Evolutionary conservation across 495 filamentous ascomycete species (phyloP).

Genomic region (Penicillium antarcticum): DNA sequence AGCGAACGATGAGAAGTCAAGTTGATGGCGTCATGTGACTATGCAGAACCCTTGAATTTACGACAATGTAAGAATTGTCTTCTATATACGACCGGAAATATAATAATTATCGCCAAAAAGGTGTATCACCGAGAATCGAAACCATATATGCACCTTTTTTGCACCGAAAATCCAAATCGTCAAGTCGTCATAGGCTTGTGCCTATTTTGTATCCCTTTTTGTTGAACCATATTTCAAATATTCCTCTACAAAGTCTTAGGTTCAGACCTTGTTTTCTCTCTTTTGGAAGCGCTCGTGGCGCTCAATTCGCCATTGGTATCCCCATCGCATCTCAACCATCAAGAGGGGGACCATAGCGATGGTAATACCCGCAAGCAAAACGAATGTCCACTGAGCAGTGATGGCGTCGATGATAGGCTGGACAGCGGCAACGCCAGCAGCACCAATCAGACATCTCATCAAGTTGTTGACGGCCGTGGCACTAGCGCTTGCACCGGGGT

Average conservation of each 20-base stretch:
- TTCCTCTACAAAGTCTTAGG: background rate
- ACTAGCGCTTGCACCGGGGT: slow-evolving; percentile 57
- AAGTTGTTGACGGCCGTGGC: slow-evolving; percentile 73
- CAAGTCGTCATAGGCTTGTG: slow-evolving; percentile 11
- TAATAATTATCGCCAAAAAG: background rate
- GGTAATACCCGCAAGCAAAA: slow-evolving; percentile 51
- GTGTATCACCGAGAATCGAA: background rate
- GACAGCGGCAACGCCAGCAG: slow-evolving; percentile 59
- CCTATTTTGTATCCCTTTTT: background rate
- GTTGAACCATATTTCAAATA: background rate
- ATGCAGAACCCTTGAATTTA: background rate
- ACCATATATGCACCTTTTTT: slow-evolving; percentile 5
- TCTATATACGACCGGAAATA: slow-evolving; percentile 4
- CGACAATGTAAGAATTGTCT: background rate
- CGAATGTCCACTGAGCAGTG: slow-evolving; percentile 58
- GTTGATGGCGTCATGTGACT: background rate
- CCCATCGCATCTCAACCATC: slow-evolving; percentile 40
- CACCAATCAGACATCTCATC: slow-evolving; percentile 64
- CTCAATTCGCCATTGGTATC: slow-evolving; percentile 39
- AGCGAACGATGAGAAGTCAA: background rate
- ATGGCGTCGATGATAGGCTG: slow-evolving; percentile 60
- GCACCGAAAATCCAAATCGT: slow-evolving; percentile 13
- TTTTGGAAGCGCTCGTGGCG: slow-evolving; percentile 22
- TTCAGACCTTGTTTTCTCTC: slow-evolving; percentile 3
- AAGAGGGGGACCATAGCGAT: slow-evolving; percentile 35